A percentile compares a stretch with the other conserved stretches of the same genome.
Evolutionary conservation across 257 asterid species (phyloP).

Genomic region (Solanum megistacrolobum): DNA sequence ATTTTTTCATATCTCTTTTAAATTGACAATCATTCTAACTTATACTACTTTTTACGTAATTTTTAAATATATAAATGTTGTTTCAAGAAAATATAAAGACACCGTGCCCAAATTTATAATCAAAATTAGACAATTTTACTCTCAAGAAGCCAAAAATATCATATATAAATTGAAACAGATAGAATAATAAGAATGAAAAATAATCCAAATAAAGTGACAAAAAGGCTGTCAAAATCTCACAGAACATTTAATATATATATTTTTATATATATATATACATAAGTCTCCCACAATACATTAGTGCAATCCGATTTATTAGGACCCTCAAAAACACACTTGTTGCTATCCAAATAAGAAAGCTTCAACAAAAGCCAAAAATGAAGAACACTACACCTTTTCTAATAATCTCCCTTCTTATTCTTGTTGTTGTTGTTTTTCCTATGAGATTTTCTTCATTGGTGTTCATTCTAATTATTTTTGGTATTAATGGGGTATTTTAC

Average conservation of each 20-base stretch:
- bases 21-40: too few relatives aligned
- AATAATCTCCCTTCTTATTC: slow-evolving; percentile 7
- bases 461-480: background rate
- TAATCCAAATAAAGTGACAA: background rate
- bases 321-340: background rate
- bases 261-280: background rate
- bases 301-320: background rate
- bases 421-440: background rate
- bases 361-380: slow-evolving; percentile 20
- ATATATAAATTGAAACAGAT: too few relatives aligned
- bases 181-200: background rate
- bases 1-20: too few relatives aligned
- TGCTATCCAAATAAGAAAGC: background rate
- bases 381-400: slow-evolving; percentile 5
- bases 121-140: background rate
- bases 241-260: background rate
- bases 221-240: background rate
- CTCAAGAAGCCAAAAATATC: too few relatives aligned
- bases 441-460: background rate
- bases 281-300: background rate
- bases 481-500: background rate
- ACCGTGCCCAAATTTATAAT: background rate
- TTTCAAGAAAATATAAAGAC: background rate
- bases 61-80: too few relatives aligned
- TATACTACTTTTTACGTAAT: background rate